phyloP scores from a whole-genome alignment of 176 grass and related monocot species.

The Lolium perenne region DNA sequence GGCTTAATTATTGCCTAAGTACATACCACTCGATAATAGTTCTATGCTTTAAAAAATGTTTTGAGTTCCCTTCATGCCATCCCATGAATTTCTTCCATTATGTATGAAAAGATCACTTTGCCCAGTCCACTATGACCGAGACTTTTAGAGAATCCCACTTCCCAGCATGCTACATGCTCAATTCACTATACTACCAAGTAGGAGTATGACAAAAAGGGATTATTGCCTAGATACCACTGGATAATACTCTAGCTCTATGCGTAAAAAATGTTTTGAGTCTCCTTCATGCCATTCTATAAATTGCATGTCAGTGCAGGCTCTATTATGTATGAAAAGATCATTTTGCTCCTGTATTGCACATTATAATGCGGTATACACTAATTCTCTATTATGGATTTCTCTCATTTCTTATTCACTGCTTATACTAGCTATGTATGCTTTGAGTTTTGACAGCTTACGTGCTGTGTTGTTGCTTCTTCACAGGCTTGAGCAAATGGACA shows the following conservation, averaged over 20 bases:
- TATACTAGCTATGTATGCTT: not conserved
- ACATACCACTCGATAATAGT: constrained; percentile 16
- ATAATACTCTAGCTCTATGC: not conserved
- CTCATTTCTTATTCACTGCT: constrained; percentile 1
- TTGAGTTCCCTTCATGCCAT: constrained; percentile 9
- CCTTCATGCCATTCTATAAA: constrained; percentile 17
- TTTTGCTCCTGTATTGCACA: constrained; percentile 15
- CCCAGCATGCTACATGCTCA: not conserved
- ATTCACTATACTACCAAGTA: not conserved
- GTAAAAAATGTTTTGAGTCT: not conserved
- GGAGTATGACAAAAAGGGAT: not conserved
- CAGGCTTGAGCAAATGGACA: constrained; percentile 80
- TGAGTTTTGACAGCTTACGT: not conserved
- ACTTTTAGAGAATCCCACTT: not conserved
- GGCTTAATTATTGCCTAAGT: not conserved
- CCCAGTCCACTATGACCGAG: too few relatives aligned
- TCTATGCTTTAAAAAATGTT: not conserved
- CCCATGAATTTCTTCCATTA: not conserved
- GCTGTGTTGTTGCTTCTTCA: constrained; percentile 20
- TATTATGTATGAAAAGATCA: not conserved
- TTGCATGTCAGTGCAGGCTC: not conserved
- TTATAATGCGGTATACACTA: not conserved
- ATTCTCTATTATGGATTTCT: constrained; percentile 24
- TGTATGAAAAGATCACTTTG: constrained; percentile 7
- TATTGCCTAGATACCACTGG: not conserved